Evolutionary conservation across 1,284 basidiomycete genomes (phyloP).

Genomic region (Phylloboletellus chloephorus): DNA sequence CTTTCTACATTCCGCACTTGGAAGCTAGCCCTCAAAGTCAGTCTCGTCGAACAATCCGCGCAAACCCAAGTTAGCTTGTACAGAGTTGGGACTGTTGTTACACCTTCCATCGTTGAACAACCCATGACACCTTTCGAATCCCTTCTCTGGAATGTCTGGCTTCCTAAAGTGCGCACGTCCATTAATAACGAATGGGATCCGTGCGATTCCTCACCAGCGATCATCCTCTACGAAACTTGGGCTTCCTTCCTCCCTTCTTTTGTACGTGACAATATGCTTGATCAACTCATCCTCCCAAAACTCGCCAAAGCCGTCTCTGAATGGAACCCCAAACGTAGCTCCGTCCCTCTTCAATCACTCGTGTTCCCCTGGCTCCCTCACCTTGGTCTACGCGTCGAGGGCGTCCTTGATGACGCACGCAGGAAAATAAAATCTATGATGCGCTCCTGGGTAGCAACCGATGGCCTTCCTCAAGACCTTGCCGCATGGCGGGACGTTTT

Average conservation of each 20-base stretch:
- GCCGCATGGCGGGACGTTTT: conserved; percentile 82
- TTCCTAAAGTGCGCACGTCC: conserved; percentile 86
- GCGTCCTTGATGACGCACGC: conserved; percentile 78
- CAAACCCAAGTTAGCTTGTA: conserved; percentile 52
- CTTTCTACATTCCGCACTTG: conserved; percentile 64
- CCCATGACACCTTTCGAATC: conserved; percentile 95
- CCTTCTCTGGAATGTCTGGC: conserved; percentile 90
- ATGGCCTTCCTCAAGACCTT: conserved; percentile 73
- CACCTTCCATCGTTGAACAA: conserved; percentile 40
- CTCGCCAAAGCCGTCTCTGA: conserved; percentile 78
- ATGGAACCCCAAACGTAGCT: conserved; percentile 66
- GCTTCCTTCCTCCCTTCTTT: conserved; percentile 82
- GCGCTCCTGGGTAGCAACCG: conserved; percentile 71
- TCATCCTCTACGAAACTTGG: conserved; percentile 88
- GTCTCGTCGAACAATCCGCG: conserved; percentile 37
- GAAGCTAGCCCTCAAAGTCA: conserved; percentile 62
- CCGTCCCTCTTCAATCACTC: conserved; percentile 66
- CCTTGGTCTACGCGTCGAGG: conserved; percentile 74
- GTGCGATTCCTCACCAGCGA: conserved; percentile 64
- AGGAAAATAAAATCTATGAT: conserved; percentile 79
- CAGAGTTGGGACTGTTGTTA: conserved; percentile 39
- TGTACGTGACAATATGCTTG: conserved; percentile 90
- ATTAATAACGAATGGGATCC: conserved; percentile 94
- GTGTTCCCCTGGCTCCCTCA: conserved; percentile 96
- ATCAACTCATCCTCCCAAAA: conserved; percentile 93